Percentiles rank a stretch among this genome's conserved stretches.
Conservation (phyloP, 305 asterid species). For the Fraxinus floribunda region DNA sequence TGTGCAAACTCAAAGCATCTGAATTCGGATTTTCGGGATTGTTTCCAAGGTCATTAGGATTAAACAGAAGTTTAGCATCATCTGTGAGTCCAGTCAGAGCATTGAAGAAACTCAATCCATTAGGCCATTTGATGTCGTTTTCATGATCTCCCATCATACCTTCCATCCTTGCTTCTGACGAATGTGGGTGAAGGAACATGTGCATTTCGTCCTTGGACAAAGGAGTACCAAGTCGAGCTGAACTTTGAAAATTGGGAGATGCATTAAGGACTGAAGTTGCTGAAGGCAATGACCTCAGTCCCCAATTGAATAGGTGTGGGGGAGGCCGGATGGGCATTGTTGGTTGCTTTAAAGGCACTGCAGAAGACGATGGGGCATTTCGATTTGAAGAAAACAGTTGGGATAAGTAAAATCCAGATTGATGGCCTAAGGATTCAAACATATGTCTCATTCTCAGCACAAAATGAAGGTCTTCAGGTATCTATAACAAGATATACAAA, state of each 20-base stretch:
- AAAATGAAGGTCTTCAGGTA: constrained; percentile 94
- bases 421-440: constrained; percentile 88
- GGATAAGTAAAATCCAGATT: constrained; percentile 88
- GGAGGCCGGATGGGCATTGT: constrained; percentile 58
- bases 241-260: constrained; percentile 54
- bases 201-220: constrained; percentile 65
- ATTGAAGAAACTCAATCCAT: constrained; percentile 71
- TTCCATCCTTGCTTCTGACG: constrained; percentile 37
- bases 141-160: constrained; percentile 69
- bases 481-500: constrained; percentile 37
- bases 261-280: constrained; percentile 41
- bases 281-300: constrained; percentile 53
- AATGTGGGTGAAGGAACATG: constrained; percentile 80
- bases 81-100: constrained; percentile 77
- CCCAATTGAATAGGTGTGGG: constrained; percentile 83
- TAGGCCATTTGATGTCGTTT: constrained; percentile 92
- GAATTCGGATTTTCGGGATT: constrained; percentile 39
- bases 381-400: constrained; percentile 86
- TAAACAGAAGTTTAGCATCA: constrained; percentile 73
- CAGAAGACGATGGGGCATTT: constrained; percentile 51
- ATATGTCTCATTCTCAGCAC: constrained; percentile 98
- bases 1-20: constrained; percentile 40
- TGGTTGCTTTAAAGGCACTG: constrained; percentile 65
- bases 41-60: constrained; percentile 50
- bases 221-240: constrained; percentile 49